A percentile compares a stretch with the other conserved stretches of the same genome.
Conservation (phyloP, 169 alveolate species). For the Cryptosporidium bovis region DNA sequence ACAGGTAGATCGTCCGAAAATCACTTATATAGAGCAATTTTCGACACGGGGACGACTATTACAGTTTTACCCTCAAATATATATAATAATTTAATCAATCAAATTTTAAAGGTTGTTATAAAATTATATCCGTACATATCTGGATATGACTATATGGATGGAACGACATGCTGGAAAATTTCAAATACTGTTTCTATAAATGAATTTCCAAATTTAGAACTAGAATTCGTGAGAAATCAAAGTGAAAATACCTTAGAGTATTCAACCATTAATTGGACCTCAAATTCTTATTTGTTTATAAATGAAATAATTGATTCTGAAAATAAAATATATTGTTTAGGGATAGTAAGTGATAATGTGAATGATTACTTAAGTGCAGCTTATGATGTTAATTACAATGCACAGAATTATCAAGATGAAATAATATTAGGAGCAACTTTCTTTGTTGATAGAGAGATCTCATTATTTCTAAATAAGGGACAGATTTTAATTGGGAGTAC, state of each 20-base stretch:
- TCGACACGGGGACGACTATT: conserved; percentile 69
- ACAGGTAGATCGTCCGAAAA: neutral
- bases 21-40: conserved; percentile 13
- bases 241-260: neutral
- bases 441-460: conserved; percentile 49
- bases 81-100: neutral
- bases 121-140: conserved; percentile 36
- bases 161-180: conserved; percentile 48
- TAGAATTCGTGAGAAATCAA: neutral
- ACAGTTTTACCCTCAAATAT: conserved; percentile 41
- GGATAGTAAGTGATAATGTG: conserved; percentile 45
- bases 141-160: conserved; percentile 33
- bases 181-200: neutral
- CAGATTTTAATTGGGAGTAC: conserved; percentile 11
- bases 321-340: conserved; percentile 33
- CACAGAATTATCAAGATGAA: neutral
- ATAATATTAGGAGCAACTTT: conserved; percentile 56
- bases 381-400: neutral
- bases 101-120: neutral
- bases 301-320: conserved; percentile 20
- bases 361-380: neutral
- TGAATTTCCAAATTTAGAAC: conserved; percentile 17
- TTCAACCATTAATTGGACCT: conserved; percentile 18
- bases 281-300: conserved; percentile 44
- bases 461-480: conserved; percentile 30